Evolutionary conservation across 139 green algal genomes (phyloP).

Genomic region (Raphidocelis subcapitata): DNA sequence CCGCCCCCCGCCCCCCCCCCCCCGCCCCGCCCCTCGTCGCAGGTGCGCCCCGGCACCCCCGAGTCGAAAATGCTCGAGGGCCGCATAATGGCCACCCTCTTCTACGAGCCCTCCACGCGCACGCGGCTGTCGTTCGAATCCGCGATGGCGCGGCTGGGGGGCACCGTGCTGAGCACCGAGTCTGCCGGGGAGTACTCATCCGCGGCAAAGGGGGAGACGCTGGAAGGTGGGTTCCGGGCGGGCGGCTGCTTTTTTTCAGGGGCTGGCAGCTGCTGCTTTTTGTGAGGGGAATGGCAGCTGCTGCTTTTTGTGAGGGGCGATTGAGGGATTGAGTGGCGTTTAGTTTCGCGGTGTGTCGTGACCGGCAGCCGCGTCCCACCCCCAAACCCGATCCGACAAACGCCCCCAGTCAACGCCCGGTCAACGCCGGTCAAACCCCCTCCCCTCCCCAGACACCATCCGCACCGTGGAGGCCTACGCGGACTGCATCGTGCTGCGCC

Average conservation of each 20-base stretch:
- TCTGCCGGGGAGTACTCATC: conserved; percentile 95
- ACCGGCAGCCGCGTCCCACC: too few relatives aligned
- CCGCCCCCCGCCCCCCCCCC: not conserved
- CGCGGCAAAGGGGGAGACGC: conserved; percentile 96
- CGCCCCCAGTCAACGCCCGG: too few relatives aligned
- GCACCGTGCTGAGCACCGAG: conserved; percentile 95
- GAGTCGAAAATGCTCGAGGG: conserved; percentile 77
- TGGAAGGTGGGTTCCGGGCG: conserved; percentile 76
- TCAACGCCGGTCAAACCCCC: too few relatives aligned
- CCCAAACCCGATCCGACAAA: too few relatives aligned
- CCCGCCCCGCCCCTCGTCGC: not conserved
- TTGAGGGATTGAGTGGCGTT: too few relatives aligned
- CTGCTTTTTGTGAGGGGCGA: not conserved
- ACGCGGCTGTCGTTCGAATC: conserved; percentile 97
- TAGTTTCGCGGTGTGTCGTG: too few relatives aligned
- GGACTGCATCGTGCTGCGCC: conserved; percentile 96
- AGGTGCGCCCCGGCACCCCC: conserved; percentile 54
- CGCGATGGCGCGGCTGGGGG: conserved; percentile 92
- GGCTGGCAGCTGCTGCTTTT: conserved; percentile 5
- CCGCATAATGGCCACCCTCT: conserved; percentile 96
- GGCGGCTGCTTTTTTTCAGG: not conserved
- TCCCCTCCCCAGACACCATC: conserved; percentile 99
- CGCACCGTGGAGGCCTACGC: conserved; percentile 94
- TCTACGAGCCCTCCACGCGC: conserved; percentile 99
- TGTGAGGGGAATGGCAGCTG: not conserved